Conservation (phyloP, 805 yeast genomes). For the Kuraishia molischiana region DNA sequence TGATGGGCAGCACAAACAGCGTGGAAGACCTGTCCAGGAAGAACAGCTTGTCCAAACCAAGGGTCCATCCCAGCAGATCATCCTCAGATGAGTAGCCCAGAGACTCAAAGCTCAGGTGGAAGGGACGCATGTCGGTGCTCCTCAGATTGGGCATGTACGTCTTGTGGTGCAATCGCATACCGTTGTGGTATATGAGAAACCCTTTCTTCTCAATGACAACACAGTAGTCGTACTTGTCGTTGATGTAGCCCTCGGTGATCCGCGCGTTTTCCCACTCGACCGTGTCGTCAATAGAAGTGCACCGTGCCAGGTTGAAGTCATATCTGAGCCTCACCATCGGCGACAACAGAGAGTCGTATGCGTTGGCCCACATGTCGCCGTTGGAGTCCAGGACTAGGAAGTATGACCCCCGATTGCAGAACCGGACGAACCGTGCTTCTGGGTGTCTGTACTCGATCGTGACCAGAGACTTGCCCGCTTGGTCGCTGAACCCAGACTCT, state of each 20-base stretch:
- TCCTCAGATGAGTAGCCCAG: background rate
- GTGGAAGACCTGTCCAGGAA: background rate
- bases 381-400: constrained; percentile 1
- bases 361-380: constrained; percentile 3
- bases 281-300: background rate
- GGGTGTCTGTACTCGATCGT: constrained; percentile 2
- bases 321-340: constrained; percentile 3
- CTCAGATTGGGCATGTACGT: constrained; percentile 1
- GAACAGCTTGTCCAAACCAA: background rate
- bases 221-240: constrained; percentile 2
- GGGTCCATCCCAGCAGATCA: background rate
- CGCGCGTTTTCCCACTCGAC: background rate
- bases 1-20: background rate
- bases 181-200: constrained; percentile 2
- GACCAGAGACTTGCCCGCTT: background rate
- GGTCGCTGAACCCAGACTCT: background rate
- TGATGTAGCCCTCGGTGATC: background rate
- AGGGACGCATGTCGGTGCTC: constrained; percentile 1
- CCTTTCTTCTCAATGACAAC: background rate
- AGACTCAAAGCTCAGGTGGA: background rate
- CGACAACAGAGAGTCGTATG: constrained; percentile 1
- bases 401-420: constrained; percentile 1
- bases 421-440: background rate
- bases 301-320: background rate
- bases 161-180: background rate